Evolutionary conservation across 108 stramenopile genomes (phyloP), one percentile per base, ranked within the genome.

Genomic region (Pinguiococcus pyrenoidosus): DNA sequence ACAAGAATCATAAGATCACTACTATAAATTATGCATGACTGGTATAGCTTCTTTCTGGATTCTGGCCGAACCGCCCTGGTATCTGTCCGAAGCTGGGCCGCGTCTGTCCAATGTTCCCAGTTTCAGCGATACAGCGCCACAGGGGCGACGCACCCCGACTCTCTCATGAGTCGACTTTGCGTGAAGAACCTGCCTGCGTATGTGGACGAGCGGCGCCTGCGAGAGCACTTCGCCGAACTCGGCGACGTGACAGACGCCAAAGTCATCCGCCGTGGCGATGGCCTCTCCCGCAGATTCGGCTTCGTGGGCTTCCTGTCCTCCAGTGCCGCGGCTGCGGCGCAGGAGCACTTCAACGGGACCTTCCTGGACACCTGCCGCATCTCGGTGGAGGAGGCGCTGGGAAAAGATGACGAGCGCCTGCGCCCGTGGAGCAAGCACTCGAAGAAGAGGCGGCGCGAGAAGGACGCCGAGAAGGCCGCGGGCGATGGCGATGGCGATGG

Each of bases 261-360:
- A 29, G 34, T 76, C 30, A 28, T 72, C 4, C 55, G 58, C 26
- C 70, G 65, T n/a, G 66, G 60, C 36, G 68, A 59, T 10, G 75
- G 75, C 4, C 53, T 51, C 32, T 59, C 71, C 18, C 43, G 75
- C 13, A 60, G 60, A 20, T 59, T 76, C 9, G 75, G 67, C 4
- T 76, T 76, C 34, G 66, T 76, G 33, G 75, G 75, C 14, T 76
- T 68, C 39, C n/a, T n/a, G n/a, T n/a, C n/a, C n/a, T n/a, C n/a
- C n/a, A n/a, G n/a, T n/a, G n/a, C n/a, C n/a, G n/a, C n/a, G n/a
- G n/a, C n/a, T n/a, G 32, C 41, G 21, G 55, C 56, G 13, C 53
- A 46, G 32, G 32, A 33, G 4, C 65, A 58, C 45, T 76, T 69
- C 52, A 61, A 76, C 49, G 58, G 55, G 26, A 69, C 71, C 10